Evolutionary conservation across 2,329 filamentous ascomycete genomes (phyloP), one percentile per base, ranked within the genome.

Genomic region (Corinectria fuckeliana): DNA sequence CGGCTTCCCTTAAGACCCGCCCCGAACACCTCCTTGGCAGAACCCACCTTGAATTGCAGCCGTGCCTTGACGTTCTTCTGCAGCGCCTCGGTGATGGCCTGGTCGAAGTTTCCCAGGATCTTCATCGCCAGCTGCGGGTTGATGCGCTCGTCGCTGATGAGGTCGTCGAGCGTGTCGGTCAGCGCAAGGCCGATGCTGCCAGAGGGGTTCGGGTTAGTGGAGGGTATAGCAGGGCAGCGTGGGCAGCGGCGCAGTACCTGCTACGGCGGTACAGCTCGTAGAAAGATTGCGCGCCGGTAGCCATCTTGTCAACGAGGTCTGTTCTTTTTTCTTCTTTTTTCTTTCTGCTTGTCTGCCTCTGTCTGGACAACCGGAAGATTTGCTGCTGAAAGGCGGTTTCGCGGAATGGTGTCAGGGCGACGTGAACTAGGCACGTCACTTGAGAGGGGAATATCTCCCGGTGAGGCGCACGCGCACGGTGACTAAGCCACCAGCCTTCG

Each of bases 71-170:
- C 95, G 74, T 92, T 95, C 56, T 97, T 93, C 61, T 92, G 91
- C 34, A 99, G 82, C 18, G 94, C 91, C 72, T 97, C 93, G 14
- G 95, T 91, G 55, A 99, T 93, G 42, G 91, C 90, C 71, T 93
- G 90, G 78, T 99, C 95, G 77, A 98, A 99, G 80, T 96, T 96
- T 69, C 89, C 88, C 62, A 99, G 86, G 65, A 99, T 96, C 85
- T 96, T 97, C 92, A 99, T 98, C 50, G 95, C 95, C 42, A 99
- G 87, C 81, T 99, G 95, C 25, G 95, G 95, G 79, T 98, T 94
- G 80, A 99, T 98, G 68, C 92, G 91, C 72, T 93, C 90, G 69
- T 94, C 91, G 75, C 91, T 94, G 78, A 99, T 98, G 68, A 99
- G 84, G 73, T 96, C 92, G 80, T 99, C 95, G 72, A 99, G 93